Evolutionary conservation across 306 rosid genomes (phyloP).

Genomic region (Lathyrus oleraceus): DNA sequence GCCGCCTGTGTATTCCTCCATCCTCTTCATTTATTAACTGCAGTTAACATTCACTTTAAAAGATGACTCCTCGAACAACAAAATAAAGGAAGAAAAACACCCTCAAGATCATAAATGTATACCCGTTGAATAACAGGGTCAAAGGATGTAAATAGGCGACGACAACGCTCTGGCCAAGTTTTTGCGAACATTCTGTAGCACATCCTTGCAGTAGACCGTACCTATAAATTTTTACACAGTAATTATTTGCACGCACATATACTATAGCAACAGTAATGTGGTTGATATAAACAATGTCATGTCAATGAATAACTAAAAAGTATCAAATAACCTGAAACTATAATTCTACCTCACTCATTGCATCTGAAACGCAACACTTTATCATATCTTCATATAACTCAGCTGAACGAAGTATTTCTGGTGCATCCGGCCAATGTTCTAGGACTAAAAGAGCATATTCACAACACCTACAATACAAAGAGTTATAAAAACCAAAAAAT

Average conservation of each 20-base stretch:
- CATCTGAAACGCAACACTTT: constrained; percentile 93
- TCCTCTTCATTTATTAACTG: constrained; percentile 99
- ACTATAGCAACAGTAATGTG: background rate
- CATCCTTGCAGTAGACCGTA: constrained; percentile 92
- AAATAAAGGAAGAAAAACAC: constrained; percentile 30
- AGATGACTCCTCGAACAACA: constrained; percentile 28
- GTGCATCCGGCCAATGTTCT: constrained; percentile 99
- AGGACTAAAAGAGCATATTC: constrained; percentile 91
- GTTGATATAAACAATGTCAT: constrained; percentile 25
- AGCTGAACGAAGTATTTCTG: constrained; percentile 89
- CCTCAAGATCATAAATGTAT: constrained; percentile 34
- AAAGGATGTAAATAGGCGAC: constrained; percentile 81
- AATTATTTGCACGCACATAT: constrained; percentile 18
- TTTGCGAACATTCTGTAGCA: constrained; percentile 96
- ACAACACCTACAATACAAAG: constrained; percentile 71
- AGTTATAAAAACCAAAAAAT: constrained; percentile 32
- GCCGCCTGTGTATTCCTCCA: constrained; percentile 96
- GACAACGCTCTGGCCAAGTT: constrained; percentile 99
- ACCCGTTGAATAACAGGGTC: constrained; percentile 99
- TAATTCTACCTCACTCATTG: constrained; percentile 95
- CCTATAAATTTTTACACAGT: constrained; percentile 58
- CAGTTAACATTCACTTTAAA: constrained; percentile 28
- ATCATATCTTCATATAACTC: constrained; percentile 94
- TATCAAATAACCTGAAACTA: constrained; percentile 19
- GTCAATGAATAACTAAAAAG: constrained; percentile 28